Percentiles rank a stretch among this genome's conserved stretches.
These are phyloP conservation scores for Salvia miltiorrhiza DNA, from an alignment of 257 asterid genomes.

Conservation along the genomic window DNA sequence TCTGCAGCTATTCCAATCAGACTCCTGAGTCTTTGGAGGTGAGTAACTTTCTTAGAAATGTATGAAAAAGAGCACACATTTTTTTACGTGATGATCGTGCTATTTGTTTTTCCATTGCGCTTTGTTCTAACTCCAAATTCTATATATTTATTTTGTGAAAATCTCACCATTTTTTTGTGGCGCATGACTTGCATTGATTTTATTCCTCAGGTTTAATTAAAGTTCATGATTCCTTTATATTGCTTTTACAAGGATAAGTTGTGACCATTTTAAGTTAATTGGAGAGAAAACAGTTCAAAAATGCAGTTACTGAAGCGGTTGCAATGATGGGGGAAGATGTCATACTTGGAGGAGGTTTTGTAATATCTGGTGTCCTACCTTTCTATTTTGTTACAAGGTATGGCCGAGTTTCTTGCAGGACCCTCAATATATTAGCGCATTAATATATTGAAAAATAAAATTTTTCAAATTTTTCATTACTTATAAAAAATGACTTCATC, in stretches of 20 bases:
- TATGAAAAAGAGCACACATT: too few species aligned
- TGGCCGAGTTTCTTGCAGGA: background rate
- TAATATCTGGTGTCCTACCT: constrained; percentile 68
- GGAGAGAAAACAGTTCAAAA: constrained; percentile 72
- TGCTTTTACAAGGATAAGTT: constrained; percentile 50
- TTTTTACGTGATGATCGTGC: background rate
- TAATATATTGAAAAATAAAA: too few species aligned
- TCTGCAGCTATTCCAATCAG: constrained; percentile 43
- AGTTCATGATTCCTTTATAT: too few species aligned
- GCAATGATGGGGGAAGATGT: constrained; percentile 99
- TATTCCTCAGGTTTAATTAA: too few species aligned
- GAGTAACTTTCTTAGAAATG: too few species aligned
- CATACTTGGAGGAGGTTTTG: constrained; percentile 80
- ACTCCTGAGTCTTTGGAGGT: constrained; percentile 68
- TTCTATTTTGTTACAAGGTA: constrained; percentile 1
- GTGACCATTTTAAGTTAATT: constrained; percentile 77
- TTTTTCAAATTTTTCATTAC: too few species aligned
- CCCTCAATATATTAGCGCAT: too few species aligned
- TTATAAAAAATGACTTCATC: too few species aligned
- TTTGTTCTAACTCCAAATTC: background rate
- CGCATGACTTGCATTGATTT: too few species aligned
- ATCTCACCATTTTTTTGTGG: too few species aligned
- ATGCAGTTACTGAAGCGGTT: constrained; percentile 82
- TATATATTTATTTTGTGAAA: too few species aligned
- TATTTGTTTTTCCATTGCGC: background rate